Percentiles rank a stretch among this genome's conserved stretches.
These are phyloP conservation scores for Sugiyamaella castrensis DNA, from an alignment of 1,139 yeast genomes.

Conservation along the genomic window DNA sequence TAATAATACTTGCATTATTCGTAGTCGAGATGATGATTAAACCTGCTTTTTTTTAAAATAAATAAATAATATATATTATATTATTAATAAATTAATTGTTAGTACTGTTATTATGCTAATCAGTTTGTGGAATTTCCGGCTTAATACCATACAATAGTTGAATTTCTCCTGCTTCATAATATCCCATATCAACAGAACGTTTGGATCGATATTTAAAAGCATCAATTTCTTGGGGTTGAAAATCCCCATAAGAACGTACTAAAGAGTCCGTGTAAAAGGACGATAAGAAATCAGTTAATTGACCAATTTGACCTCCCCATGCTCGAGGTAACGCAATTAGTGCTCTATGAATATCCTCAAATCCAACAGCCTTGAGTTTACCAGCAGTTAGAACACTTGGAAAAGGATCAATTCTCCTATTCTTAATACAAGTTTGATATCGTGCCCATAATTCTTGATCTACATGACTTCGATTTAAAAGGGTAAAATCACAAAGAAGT, in stretches of 20 bases:
- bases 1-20: constrained; percentile 14
- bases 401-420: constrained; percentile 35
- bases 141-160: constrained; percentile 28
- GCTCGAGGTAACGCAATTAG: constrained; percentile 33
- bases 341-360: constrained; percentile 31
- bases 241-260: constrained; percentile 28
- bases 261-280: constrained; percentile 32
- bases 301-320: constrained; percentile 37
- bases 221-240: constrained; percentile 28
- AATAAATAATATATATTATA: too few relatives aligned
- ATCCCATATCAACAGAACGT: constrained; percentile 12
- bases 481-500: constrained; percentile 33
- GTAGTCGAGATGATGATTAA: neutral
- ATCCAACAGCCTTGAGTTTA: constrained; percentile 35
- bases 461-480: constrained; percentile 26
- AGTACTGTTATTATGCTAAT: too few relatives aligned
- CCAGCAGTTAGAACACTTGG: constrained; percentile 32
- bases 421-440: constrained; percentile 27
- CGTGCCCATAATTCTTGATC: constrained; percentile 30
- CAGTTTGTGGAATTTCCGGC: constrained; percentile 21
- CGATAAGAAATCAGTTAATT: constrained; percentile 33
- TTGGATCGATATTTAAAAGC: constrained; percentile 16
- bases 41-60: constrained; percentile 2
- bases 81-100: constrained; percentile 2
- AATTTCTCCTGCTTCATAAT: constrained; percentile 22